phyloP scores from a whole-genome alignment of 371 early-diverging fungal genomes.

The Entomophthora muscae region DNA sequence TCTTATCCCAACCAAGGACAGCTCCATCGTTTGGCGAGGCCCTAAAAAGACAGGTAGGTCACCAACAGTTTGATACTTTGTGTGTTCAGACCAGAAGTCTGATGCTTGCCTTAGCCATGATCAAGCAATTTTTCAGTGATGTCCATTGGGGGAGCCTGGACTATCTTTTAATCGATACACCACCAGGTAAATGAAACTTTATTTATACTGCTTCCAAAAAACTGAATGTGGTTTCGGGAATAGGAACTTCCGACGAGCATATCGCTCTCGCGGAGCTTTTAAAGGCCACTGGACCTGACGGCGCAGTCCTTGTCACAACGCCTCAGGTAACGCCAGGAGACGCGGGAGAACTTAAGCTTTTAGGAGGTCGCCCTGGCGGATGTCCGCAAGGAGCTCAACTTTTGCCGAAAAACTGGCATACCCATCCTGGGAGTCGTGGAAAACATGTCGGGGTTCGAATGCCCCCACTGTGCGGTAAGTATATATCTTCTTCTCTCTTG shows the following conservation, averaged over 20 bases:
- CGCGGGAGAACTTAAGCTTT: neutral
- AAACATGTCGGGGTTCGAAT: constrained; percentile 87
- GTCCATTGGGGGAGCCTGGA: constrained; percentile 77
- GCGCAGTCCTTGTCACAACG: constrained; percentile 82
- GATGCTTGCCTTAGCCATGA: constrained; percentile 41
- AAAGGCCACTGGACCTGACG: constrained; percentile 53
- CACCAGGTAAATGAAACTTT: constrained; percentile 48
- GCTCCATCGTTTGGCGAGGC: constrained; percentile 91
- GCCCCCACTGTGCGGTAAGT: constrained; percentile 66
- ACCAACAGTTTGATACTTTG: neutral
- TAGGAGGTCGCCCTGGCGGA: constrained; percentile 61
- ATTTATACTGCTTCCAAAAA: neutral
- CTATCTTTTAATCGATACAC: constrained; percentile 83
- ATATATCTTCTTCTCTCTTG: neutral
- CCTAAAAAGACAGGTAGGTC: constrained; percentile 70
- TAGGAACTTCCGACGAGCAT: constrained; percentile 84
- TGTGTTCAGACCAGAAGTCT: no score
- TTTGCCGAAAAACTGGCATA: constrained; percentile 62
- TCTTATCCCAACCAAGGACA: constrained; percentile 55
- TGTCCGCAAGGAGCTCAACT: constrained; percentile 70
- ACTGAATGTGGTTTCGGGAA: constrained; percentile 1
- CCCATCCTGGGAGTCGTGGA: constrained; percentile 78
- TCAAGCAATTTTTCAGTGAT: constrained; percentile 78
- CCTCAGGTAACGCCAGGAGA: constrained; percentile 51
- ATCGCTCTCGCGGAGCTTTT: constrained; percentile 59